Evolutionary conservation across 2,329 filamentous ascomycete genomes (phyloP).

Genomic region (Tolypocladium inflatum): DNA sequence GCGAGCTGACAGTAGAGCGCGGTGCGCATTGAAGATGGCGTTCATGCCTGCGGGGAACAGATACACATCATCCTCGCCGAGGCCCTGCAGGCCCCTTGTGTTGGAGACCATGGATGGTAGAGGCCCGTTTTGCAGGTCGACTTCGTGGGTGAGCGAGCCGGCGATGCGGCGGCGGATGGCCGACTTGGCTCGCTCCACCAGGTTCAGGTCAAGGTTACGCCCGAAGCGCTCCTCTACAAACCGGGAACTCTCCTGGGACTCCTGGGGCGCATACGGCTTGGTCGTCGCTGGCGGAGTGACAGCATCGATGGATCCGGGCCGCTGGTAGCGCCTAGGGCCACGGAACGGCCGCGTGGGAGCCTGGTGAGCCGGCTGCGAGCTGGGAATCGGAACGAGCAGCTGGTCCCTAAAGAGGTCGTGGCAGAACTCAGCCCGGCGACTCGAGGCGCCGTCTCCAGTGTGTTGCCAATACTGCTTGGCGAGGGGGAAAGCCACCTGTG

Average conservation of each 20-base stretch:
- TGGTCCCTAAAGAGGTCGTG: conserved; percentile 64
- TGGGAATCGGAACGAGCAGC: conserved; percentile 32
- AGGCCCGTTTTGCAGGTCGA: conserved; percentile 34
- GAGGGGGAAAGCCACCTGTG: conserved; percentile 53
- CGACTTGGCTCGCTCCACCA: conserved; percentile 72
- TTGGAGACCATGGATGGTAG: conserved; percentile 25
- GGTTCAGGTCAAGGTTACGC: conserved; percentile 72
- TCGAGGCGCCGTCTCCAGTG: conserved; percentile 85
- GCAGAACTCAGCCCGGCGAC: conserved; percentile 84
- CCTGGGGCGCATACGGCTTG: conserved; percentile 16
- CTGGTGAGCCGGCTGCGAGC: conserved; percentile 14
- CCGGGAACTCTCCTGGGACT: conserved; percentile 56
- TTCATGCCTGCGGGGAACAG: conserved; percentile 90
- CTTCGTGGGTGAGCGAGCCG: conserved; percentile 66
- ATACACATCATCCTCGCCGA: conserved; percentile 81
- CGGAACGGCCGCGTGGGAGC: conserved; percentile 38
- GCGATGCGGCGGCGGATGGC: conserved; percentile 84
- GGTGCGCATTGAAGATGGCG: conserved; percentile 83
- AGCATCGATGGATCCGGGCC: conserved; percentile 33
- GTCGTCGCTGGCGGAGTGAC: conserved; percentile 10
- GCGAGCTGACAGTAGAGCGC: conserved; percentile 56
- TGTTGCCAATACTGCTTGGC: conserved; percentile 99
- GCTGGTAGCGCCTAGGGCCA: conserved; percentile 75
- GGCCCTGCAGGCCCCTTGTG: conserved; percentile 48
- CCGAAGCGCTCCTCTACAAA: conserved; percentile 95